Evolutionary conservation across 1,284 basidiomycete genomes (phyloP).

Genomic region (Microbotryum lychnidis-dioicae): DNA sequence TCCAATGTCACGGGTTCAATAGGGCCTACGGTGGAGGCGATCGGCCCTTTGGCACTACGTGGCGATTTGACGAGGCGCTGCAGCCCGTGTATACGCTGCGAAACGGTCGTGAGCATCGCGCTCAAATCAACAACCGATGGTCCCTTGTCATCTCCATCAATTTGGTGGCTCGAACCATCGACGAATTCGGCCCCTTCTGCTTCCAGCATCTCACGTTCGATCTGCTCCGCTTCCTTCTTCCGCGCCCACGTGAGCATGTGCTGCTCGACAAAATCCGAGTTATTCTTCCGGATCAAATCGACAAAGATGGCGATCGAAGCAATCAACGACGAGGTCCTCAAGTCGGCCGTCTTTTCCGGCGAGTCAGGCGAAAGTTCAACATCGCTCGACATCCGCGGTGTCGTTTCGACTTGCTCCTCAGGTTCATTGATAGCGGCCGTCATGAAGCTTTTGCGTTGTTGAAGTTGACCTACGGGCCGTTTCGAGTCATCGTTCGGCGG

Average conservation of each 20-base stretch:
- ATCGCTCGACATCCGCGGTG: neutral
- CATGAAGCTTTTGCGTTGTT: constrained; percentile 22
- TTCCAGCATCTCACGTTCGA: constrained; percentile 36
- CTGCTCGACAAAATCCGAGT: constrained; percentile 97
- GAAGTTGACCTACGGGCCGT: constrained; percentile 11
- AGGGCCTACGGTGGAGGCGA: constrained; percentile 44
- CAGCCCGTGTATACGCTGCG: constrained; percentile 60
- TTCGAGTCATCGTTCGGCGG: constrained; percentile 50
- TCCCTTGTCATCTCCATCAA: constrained; percentile 65
- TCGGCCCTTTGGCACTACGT: constrained; percentile 49
- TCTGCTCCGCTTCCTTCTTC: constrained; percentile 36
- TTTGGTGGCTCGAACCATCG: constrained; percentile 36
- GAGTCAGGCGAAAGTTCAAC: neutral
- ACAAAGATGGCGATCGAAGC: constrained; percentile 85
- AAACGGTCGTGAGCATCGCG: constrained; percentile 68
- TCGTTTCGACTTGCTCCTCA: constrained; percentile 3
- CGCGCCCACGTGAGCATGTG: constrained; percentile 42
- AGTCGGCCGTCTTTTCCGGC: constrained; percentile 46
- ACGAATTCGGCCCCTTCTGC: constrained; percentile 62
- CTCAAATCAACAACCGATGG: constrained; percentile 80
- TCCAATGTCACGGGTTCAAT: constrained; percentile 84
- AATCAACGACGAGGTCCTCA: constrained; percentile 76
- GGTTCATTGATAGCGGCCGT: constrained; percentile 25
- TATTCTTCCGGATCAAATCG: constrained; percentile 96
- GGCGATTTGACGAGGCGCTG: constrained; percentile 65